phyloP scores from a whole-genome alignment of 495 filamentous ascomycete genomes.

The Sordaria brevicollis region DNA sequence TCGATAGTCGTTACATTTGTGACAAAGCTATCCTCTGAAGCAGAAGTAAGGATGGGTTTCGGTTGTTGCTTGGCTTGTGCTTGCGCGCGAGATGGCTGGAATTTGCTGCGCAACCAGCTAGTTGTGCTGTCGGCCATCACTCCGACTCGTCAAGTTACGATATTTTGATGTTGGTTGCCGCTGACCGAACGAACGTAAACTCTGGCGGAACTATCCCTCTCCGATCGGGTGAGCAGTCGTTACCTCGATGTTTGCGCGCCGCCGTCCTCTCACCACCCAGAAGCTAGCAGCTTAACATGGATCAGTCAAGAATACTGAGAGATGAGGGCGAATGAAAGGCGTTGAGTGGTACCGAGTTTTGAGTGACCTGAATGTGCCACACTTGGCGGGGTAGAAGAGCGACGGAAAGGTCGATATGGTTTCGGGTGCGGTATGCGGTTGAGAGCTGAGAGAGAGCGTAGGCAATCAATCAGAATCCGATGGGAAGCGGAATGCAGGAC shows the following conservation, averaged over 20 bases:
- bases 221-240: not conserved
- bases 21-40: not conserved
- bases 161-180: not conserved
- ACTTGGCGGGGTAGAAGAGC: not conserved
- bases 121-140: conserved; percentile 24
- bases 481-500: not conserved
- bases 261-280: not conserved
- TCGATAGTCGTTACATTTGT: not conserved
- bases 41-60: not conserved
- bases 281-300: not conserved
- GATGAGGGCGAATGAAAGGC: not conserved
- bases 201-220: not conserved
- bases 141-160: not conserved
- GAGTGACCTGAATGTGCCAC: not conserved
- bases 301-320: not conserved
- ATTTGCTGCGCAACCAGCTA: conserved; percentile 17
- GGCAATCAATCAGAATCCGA: not conserved
- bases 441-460: not conserved
- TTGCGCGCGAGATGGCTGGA: conserved; percentile 14
- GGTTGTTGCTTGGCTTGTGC: not conserved
- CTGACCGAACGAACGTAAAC: not conserved
- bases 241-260: not conserved
- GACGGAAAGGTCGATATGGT: not conserved
- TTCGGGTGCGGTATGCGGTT: not conserved
- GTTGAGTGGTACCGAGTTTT: not conserved